Base-by-base conservation (phyloP, 2,329 filamentous ascomycete species). In the Aspergillus fumigatiaffinis region DNA sequence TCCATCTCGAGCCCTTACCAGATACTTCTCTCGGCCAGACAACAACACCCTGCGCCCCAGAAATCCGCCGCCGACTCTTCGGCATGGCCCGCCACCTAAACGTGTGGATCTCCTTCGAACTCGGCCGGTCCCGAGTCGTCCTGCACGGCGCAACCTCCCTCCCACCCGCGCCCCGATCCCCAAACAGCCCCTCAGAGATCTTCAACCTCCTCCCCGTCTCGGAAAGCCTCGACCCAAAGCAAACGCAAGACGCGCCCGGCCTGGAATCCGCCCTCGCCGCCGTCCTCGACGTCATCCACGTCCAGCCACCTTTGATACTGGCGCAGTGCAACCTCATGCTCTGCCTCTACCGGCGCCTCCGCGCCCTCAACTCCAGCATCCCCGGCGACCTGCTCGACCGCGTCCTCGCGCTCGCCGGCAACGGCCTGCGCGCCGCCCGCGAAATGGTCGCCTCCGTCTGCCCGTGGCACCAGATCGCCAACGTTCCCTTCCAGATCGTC, bases 381-480 rank as follows among this genome's bases (percentile, higher is more conserved):
- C 72, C 79, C 0, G 69, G 69, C 1, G 65, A 70, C 0, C 71
- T 80, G 0, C 74, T 79, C 2, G 79, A 81, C 14, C 73, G 75
- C 7, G 76, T 85, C 10, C 74, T 85, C 3, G 69, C 69, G 0
- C 71, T 85, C 3, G 74, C 77, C 0, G 54, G 51, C 1, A 72
- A 75, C 3, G 81, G 78, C 0, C 75, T 85, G 9, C 71, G 73
- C 23, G 79, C 80, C 0, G 80, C 82, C 0, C 73, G 77, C 5
- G 68, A 67, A 5, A 78, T 84, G 65, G 71, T 81, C 0, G 71
- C 75, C 2, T 68, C 70, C 9, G 72, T 73, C 12, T 73, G 74
- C 2, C 82, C 83, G 0, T 86, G 83, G 83, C 84, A 85, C 62
- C 83, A 86, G 56, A 78, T 83, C 49, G 82, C 81, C 28, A 85